Conservation (phyloP, 148 eudicot genomes). For the Simmondsia chinensis region DNA sequence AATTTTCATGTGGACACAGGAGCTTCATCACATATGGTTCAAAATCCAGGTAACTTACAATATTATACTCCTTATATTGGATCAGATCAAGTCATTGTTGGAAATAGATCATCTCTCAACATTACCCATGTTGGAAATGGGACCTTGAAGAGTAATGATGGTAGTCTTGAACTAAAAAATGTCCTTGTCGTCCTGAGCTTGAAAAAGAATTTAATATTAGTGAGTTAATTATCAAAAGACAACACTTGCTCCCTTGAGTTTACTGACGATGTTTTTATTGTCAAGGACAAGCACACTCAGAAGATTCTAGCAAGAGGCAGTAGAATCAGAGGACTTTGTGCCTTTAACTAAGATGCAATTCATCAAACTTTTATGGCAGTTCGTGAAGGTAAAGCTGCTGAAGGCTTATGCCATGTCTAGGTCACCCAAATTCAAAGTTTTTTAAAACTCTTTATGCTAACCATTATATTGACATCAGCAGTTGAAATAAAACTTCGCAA, state of each 20-base stretch:
- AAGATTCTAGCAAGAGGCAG: background rate
- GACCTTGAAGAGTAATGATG: background rate
- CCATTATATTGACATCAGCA: background rate
- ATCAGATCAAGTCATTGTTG: background rate
- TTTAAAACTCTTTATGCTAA: background rate
- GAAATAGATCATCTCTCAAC: background rate
- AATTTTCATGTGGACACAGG: background rate
- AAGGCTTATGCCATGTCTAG: background rate
- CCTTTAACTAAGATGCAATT: background rate
- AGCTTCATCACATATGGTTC: background rate
- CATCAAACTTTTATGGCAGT: background rate
- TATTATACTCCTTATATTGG: background rate
- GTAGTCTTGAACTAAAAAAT: background rate
- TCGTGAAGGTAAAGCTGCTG: background rate
- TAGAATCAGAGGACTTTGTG: background rate
- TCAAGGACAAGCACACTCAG: background rate
- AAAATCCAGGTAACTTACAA: background rate
- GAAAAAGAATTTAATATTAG: conserved; percentile 1
- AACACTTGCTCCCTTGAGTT: too few relatives aligned
- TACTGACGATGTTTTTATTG: background rate
- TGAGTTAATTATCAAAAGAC: too few relatives aligned
- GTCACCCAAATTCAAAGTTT: background rate
- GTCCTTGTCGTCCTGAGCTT: background rate
- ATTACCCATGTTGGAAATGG: background rate
- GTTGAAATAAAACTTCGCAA: too few relatives aligned